These are phyloP conservation scores for Lathyrus tuberosus DNA, from an alignment of 306 rosid genomes.

Conservation along the genomic window DNA sequence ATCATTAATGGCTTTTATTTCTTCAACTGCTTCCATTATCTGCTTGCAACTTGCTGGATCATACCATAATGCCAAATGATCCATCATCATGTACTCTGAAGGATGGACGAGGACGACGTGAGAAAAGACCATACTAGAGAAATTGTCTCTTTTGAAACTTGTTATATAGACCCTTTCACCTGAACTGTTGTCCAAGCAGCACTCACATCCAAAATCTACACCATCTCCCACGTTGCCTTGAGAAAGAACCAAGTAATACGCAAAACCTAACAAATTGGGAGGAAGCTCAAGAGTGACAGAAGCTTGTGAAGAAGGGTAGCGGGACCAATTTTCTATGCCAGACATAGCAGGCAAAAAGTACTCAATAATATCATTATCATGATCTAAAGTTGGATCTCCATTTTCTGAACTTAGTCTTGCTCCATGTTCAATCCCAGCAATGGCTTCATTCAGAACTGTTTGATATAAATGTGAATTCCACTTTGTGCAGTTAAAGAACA, in stretches of 20 bases:
- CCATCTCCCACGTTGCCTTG: accelerated
- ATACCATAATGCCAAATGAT: constrained; percentile 27
- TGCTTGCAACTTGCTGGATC: not conserved
- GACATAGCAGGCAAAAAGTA: constrained; percentile 10
- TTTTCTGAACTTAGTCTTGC: not conserved
- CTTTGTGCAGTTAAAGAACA: not conserved
- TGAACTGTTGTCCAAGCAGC: not conserved
- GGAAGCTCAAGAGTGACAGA: not conserved
- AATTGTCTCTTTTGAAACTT: not conserved
- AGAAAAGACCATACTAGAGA: not conserved
- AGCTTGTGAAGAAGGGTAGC: not conserved
- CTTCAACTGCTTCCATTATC: not conserved
- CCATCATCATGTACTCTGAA: not conserved
- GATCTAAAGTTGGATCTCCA: too few relatives aligned
- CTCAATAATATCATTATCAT: too few relatives aligned
- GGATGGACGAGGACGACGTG: accelerated
- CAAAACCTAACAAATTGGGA: not conserved
- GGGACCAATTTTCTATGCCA: not conserved
- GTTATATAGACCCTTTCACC: not conserved
- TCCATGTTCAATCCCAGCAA: constrained; percentile 1
- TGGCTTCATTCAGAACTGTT: not conserved
- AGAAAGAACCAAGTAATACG: constrained; percentile 26
- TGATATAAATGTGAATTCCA: not conserved
- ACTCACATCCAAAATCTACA: constrained; percentile 24
- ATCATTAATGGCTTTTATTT: not conserved